These are phyloP conservation scores for Balansia obtecta DNA, from an alignment of 2,329 filamentous ascomycete species.

Conservation along the genomic window DNA sequence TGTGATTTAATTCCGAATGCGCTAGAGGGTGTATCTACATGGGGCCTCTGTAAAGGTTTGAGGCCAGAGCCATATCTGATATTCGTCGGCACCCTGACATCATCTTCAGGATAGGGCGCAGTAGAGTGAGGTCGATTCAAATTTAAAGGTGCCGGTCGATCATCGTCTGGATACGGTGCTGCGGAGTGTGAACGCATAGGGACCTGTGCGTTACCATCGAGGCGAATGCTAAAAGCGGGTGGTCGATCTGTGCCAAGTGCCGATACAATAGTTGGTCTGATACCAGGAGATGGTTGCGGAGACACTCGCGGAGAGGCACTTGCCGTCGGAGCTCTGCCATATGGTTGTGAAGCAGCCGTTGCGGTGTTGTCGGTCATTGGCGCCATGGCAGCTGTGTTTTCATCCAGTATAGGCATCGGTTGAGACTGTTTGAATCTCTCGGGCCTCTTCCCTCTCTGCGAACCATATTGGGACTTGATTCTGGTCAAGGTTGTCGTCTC, in stretches of 20 bases:
- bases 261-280: slow-evolving; percentile 23
- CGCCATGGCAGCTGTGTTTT: slow-evolving; percentile 20
- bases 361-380: slow-evolving; percentile 12
- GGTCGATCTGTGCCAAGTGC: slow-evolving; percentile 25
- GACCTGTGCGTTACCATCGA: slow-evolving; percentile 22
- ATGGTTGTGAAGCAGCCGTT: slow-evolving; percentile 8
- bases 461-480: slow-evolving; percentile 73
- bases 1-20: slow-evolving; percentile 43
- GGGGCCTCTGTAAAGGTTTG: slow-evolving; percentile 34
- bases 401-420: slow-evolving; percentile 37
- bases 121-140: slow-evolving; percentile 31
- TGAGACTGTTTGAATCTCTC: slow-evolving; percentile 43
- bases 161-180: slow-evolving; percentile 61
- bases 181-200: slow-evolving; percentile 37
- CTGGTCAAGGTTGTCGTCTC: slow-evolving; percentile 79
- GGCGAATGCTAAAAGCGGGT: slow-evolving; percentile 39
- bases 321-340: slow-evolving; percentile 6
- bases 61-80: slow-evolving; percentile 34
- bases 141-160: slow-evolving; percentile 40
- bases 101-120: slow-evolving; percentile 43
- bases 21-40: slow-evolving; percentile 35
- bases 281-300: slow-evolving; percentile 29
- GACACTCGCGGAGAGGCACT: slow-evolving; percentile 23
- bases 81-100: slow-evolving; percentile 21
- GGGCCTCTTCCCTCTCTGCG: slow-evolving; percentile 48